Evolutionary conservation across 2,329 filamentous ascomycete species (phyloP).

Genomic region (Colletotrichum sublineola): DNA sequence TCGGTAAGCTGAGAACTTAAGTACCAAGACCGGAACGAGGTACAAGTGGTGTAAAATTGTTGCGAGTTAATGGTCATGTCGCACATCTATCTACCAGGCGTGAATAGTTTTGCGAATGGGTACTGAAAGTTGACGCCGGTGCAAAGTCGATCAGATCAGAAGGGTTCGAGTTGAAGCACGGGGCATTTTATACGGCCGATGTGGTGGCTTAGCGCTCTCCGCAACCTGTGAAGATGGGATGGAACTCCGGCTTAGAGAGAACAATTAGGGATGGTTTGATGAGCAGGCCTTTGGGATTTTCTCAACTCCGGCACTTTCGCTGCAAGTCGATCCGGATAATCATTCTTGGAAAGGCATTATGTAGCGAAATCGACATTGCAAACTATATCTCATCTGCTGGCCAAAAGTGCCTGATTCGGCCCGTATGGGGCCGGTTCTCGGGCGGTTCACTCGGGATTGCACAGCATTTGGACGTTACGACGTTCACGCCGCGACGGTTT

Average conservation of each 20-base stretch:
- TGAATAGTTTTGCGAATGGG: too few relatives aligned
- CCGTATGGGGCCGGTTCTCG: conserved; percentile 27
- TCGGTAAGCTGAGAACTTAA: background rate
- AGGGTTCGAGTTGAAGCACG: too few relatives aligned
- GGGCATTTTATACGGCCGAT: background rate
- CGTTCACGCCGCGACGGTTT: background rate
- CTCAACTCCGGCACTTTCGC: too few relatives aligned
- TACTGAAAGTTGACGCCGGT: too few relatives aligned
- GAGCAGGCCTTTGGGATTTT: too few relatives aligned
- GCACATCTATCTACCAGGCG: background rate
- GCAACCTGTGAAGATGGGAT: background rate
- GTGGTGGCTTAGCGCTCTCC: conserved; percentile 10
- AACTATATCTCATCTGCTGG: background rate
- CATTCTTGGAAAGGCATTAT: conserved; percentile 12
- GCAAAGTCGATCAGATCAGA: too few relatives aligned
- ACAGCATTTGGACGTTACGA: background rate
- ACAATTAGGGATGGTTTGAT: too few relatives aligned
- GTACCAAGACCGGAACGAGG: background rate
- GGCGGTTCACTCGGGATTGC: conserved; percentile 3
- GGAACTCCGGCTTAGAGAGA: background rate
- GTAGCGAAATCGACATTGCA: background rate
- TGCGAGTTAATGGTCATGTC: background rate
- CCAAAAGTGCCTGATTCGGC: conserved; percentile 29
- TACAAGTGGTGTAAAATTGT: background rate
- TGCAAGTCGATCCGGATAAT: background rate